These are phyloP conservation scores for Sporothrix humicola DNA, from an alignment of 2,329 filamentous ascomycete genomes.

Conservation along the genomic window DNA sequence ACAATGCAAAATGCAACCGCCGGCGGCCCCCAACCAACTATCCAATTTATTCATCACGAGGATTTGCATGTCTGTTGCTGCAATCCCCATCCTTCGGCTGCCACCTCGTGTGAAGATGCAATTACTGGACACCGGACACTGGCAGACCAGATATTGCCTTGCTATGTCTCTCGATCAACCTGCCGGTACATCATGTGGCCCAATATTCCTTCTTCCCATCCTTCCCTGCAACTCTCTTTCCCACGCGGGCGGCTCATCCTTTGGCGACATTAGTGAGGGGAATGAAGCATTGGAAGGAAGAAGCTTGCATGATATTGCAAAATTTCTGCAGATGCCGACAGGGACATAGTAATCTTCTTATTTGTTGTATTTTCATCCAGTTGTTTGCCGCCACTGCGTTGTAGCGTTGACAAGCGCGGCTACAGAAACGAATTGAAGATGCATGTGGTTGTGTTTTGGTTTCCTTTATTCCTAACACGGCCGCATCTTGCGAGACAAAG, in stretches of 20 bases:
- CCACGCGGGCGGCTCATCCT: constrained; percentile 18
- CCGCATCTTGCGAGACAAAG: constrained; percentile 2
- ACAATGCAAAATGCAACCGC: neutral
- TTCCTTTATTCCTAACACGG: neutral
- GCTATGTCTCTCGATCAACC: neutral
- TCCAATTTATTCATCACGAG: neutral
- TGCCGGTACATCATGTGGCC: neutral
- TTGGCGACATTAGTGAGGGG: neutral
- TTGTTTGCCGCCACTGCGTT: neutral
- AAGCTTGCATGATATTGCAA: neutral
- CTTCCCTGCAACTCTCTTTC: neutral
- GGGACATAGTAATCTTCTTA: neutral
- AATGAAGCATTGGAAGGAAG: neutral
- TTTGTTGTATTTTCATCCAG: neutral
- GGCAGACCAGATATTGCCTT: neutral
- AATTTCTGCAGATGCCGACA: neutral
- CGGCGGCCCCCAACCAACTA: neutral
- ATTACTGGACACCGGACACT: too few species aligned
- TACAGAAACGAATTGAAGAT: too few species aligned
- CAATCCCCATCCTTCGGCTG: neutral
- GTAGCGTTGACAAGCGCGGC: neutral
- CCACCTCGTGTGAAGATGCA: neutral
- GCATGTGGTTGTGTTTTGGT: too few species aligned
- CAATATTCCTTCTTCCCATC: neutral
- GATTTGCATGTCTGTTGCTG: neutral